Percentiles rank a stretch among this genome's conserved stretches.
These are phyloP conservation scores for Laetiporus sulphureus DNA, from an alignment of 1,284 basidiomycete genomes.

Conservation along the genomic window DNA sequence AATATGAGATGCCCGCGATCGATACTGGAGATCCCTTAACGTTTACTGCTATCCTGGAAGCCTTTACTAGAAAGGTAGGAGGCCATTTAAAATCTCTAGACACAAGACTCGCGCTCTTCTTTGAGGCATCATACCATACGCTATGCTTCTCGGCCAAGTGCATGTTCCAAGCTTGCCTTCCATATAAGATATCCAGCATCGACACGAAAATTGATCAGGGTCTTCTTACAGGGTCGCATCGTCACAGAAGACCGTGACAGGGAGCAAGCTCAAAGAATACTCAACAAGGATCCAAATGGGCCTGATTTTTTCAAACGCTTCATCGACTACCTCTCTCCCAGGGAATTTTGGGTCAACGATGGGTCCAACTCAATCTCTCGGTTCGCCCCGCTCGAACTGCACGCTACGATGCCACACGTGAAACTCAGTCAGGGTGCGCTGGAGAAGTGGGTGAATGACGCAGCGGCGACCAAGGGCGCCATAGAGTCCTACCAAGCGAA, in stretches of 20 bases:
- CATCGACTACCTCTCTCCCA: neutral
- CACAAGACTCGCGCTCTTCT: too few relatives aligned
- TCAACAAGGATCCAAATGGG: neutral
- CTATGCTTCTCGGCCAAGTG: too few relatives aligned
- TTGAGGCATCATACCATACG: neutral
- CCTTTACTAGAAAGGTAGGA: conserved; percentile 23
- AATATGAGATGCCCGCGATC: conserved; percentile 19
- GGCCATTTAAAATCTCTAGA: too few relatives aligned
- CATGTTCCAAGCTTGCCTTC: too few relatives aligned
- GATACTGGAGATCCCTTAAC: conserved; percentile 4
- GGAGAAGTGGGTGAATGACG: conserved; percentile 3
- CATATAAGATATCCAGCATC: neutral
- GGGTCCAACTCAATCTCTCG: neutral
- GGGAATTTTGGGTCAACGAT: neutral
- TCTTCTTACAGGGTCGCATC: conserved; percentile 2
- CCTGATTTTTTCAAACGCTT: neutral
- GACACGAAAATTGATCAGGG: conserved; percentile 8
- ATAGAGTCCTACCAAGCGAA: conserved; percentile 6
- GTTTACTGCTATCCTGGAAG: conserved; percentile 29
- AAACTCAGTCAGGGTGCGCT: neutral
- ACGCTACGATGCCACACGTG: neutral
- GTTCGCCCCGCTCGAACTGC: neutral
- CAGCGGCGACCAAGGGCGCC: neutral
- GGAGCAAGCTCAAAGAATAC: neutral
- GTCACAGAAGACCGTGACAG: conserved; percentile 1